Conservation (phyloP, 2,329 filamentous ascomycete genomes). For the Fusarium sterilihyphosum region DNA sequence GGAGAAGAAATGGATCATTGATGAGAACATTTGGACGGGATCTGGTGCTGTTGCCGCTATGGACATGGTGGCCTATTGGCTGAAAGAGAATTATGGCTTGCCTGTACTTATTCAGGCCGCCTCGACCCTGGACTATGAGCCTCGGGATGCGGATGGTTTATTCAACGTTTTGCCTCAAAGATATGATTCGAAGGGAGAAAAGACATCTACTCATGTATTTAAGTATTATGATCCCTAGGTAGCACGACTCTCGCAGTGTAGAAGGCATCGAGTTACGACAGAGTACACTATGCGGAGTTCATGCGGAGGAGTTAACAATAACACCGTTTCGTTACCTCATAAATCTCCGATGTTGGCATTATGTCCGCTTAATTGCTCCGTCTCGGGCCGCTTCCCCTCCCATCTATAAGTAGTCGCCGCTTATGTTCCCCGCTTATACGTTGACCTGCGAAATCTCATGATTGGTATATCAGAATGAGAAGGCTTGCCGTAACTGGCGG, state of each 20-base stretch:
- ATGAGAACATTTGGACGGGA: not conserved
- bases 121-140: not conserved
- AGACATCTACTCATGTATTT: not conserved
- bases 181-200: not conserved
- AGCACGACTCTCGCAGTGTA: fast-evolving
- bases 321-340: not conserved
- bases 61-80: not conserved
- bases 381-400: not conserved
- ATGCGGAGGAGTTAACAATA: not conserved
- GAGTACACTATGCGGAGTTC: too few species aligned
- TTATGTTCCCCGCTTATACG: not conserved
- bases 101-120: not conserved
- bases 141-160: not conserved
- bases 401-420: not conserved
- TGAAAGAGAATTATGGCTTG: not conserved
- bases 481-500: not conserved
- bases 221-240: not conserved
- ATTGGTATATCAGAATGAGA: too few species aligned
- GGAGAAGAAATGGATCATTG: not conserved
- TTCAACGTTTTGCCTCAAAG: not conserved
- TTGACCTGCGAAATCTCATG: not conserved
- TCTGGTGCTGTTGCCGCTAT: not conserved
- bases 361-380: not conserved
- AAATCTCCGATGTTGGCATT: not conserved
- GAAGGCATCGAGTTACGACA: too few species aligned